Evolutionary conservation across 352 stramenopile species (phyloP).

Genomic region (Aphanomyces cochlioides): DNA sequence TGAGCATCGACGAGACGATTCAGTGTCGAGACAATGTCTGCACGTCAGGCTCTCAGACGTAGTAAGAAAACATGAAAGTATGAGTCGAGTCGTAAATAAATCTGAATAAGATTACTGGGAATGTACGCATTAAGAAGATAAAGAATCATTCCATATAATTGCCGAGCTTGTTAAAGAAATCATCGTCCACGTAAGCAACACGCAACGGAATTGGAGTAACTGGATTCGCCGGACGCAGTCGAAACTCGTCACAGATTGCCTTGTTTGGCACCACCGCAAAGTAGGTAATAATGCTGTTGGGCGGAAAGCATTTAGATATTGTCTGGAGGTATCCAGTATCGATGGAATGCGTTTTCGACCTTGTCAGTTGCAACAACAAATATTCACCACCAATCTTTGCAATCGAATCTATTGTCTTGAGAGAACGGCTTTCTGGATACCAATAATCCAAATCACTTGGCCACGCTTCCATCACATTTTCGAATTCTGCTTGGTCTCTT

Average conservation of each 20-base stretch:
- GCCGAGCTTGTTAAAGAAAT: background rate
- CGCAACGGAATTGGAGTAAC: background rate
- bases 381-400: background rate
- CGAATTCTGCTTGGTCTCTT: background rate
- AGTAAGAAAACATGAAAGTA: too few species aligned
- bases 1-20: slow-evolving; percentile 95
- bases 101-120: too few species aligned
- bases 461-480: background rate
- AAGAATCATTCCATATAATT: too few species aligned
- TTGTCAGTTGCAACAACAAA: background rate
- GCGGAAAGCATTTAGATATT: background rate
- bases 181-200: background rate
- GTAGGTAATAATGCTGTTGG: background rate
- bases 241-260: background rate
- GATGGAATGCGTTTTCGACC: background rate
- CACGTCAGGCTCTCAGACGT: too few species aligned
- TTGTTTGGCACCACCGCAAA: background rate
- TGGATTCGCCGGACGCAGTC: background rate
- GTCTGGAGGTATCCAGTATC: background rate
- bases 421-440: background rate
- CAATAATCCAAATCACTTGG: background rate
- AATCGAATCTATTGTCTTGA: background rate
- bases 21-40: slow-evolving; percentile 94
- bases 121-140: too few species aligned
- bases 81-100: too few species aligned